Base-by-base conservation (phyloP, 1,139 yeast genomes). In the Williopsis jadinii region DNA sequence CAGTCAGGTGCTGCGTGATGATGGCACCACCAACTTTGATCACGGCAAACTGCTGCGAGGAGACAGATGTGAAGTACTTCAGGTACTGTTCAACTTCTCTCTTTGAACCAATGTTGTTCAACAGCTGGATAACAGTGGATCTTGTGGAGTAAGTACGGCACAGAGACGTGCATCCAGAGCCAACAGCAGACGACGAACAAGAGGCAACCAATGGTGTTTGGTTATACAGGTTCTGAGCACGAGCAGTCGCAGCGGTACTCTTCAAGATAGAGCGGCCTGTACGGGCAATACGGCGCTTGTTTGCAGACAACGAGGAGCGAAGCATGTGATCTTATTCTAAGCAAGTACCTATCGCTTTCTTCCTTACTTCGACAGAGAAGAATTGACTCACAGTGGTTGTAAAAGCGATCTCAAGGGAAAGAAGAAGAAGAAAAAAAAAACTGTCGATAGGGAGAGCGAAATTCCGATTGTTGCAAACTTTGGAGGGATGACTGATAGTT, bases 1-100 rank as follows among this genome's bases (percentile, higher is more conserved):
- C 95, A 11, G 88, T 84, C 50, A 94, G 69, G 55, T 90, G 94
- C 56, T 92, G 95, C 39, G 97, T 90, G 61, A 92, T 92, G 57
- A 94, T 90, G 34, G 98, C 99, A 52, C 99, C 99, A 34, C 99
- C 99, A 33, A 92, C 98, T 65, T 92, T 92, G 66, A 92, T 92
- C 38, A 92, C 97, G 11, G 99, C 99, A 59, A 92, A 92, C 61
- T 92, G 97, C 63, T 92, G 98, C 53, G 86, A 88, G 11, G 87
- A 80, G 27, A 92, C 97, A 29, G 97, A 87, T 1, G 98, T 90
- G 70, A 92, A 92, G 64, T 90, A 90, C 61, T 90, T 90, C 59
- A 92, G 75, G 63, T 92, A 92, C 64, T 92, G 98, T 63, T 92
- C 98, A 37, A 92, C 98, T 66, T 92, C 98, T 54, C 97, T 77